Evolutionary conservation across 208 protist species (phyloP), one percentile per base, ranked within the genome.

Genomic region (Naegleria lovaniensis): DNA sequence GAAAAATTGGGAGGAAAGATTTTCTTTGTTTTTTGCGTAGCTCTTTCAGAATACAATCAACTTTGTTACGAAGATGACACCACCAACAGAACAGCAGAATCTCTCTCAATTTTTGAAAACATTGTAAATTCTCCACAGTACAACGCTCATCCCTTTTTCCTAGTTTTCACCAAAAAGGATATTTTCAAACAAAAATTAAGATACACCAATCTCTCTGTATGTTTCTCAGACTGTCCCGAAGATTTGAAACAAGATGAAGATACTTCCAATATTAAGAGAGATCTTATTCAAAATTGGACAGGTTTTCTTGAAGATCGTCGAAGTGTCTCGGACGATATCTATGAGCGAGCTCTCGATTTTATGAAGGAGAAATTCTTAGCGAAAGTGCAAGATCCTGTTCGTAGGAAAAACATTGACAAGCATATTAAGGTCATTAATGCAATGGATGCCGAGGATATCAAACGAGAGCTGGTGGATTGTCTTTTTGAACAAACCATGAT

Each of bases 81-180:
- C 5, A 90, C 87, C 29, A 93, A 92, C 29, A 9, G 91, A 41
- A 85, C 87, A 4, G 1, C 3, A 6, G 90, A 92, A 85, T 91
- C 86, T n/a, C 43, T 92, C 7, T 11, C 85, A 36, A 13, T 93
- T 16, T 93, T 93, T 39, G 85, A 91, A 3, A 67, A 41, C 9
- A 33, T 85, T 76, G 85, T 6, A 5, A 93, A 93, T 67, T 92
- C 51, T 48, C 90, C 92, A 43, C 96, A 92, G 92, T 96, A 97
- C 52, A 59, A 91, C n/a, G 59, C 92, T 29, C 95, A 93, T 15
- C 92, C 94, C 29, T 92, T 97, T 90, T 95, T 97, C 41, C 92
- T 97, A 25, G 96, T 97, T 89, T 90, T 97, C 29, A 97, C 97
- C 92, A 97, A 97, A 90, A 94, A 59, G n/a, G 96, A 97, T 92